phyloP scores from a whole-genome alignment of 148 eudicot species.

The Spergularia bocconei region DNA sequence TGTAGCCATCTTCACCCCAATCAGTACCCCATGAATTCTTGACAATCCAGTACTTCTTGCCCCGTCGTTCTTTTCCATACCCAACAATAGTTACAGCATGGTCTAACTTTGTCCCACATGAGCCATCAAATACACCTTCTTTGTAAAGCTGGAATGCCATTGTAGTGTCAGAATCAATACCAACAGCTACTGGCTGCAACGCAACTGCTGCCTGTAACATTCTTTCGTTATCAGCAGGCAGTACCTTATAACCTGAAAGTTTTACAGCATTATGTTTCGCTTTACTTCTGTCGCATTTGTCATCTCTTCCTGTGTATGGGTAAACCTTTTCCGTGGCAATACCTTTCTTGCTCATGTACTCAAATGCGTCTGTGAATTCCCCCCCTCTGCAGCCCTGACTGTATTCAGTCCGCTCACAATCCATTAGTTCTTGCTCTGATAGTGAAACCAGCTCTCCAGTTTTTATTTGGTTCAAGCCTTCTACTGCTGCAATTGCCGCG shows the following conservation, averaged over 20 bases:
- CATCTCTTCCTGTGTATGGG: slow-evolving; percentile 31
- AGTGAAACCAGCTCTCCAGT: slow-evolving; percentile 33
- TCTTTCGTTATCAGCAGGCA: slow-evolving; percentile 37
- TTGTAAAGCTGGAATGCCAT: slow-evolving; percentile 54
- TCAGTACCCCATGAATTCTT: slow-evolving; percentile 58
- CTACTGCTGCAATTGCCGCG: slow-evolving; percentile 41
- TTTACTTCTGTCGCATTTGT: slow-evolving; percentile 1
- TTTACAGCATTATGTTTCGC: background rate
- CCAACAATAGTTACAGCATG: slow-evolving; percentile 57
- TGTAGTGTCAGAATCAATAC: slow-evolving; percentile 42
- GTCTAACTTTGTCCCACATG: slow-evolving; percentile 40
- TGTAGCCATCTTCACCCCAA: slow-evolving; percentile 56
- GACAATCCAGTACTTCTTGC: slow-evolving; percentile 46
- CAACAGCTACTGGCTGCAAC: slow-evolving; percentile 58
- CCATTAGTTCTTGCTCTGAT: slow-evolving; percentile 47
- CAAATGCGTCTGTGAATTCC: slow-evolving; percentile 23
- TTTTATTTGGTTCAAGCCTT: slow-evolving; percentile 30
- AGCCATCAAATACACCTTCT: slow-evolving; percentile 45
- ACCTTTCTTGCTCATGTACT: slow-evolving; percentile 38
- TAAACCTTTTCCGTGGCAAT: slow-evolving; percentile 35
- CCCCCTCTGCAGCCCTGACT: slow-evolving; percentile 25
- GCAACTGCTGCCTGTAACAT: slow-evolving; percentile 45
- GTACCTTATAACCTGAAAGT: slow-evolving; percentile 23
- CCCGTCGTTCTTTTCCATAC: slow-evolving; percentile 38
- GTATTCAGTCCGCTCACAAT: slow-evolving; percentile 20